phyloP scores from a whole-genome alignment of 192 early-diverging fungal species.

The Entomortierella lignicola region DNA sequence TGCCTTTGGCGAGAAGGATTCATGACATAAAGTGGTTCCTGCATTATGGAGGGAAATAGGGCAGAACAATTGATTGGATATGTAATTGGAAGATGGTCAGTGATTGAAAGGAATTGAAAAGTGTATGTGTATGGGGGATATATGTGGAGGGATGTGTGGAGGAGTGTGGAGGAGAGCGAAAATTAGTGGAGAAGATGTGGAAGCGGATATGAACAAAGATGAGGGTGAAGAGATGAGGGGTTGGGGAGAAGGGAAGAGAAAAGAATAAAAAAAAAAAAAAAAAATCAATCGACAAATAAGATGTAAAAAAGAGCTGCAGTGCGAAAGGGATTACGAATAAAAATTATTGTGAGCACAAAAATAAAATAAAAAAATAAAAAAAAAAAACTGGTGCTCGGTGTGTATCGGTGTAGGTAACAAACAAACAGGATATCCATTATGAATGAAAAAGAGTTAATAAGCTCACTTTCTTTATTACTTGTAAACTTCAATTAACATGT shows the following conservation, averaged over 20 bases:
- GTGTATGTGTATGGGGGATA: too few relatives aligned
- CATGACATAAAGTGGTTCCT: slow-evolving; percentile 3
- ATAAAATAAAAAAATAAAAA: too few relatives aligned
- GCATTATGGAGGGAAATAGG: not conserved
- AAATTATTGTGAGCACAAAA: not conserved
- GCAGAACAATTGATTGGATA: not conserved
- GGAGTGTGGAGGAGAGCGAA: not conserved
- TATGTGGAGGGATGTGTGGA: too few relatives aligned
- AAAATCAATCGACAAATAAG: not conserved
- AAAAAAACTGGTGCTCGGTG: not conserved
- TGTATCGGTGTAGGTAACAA: too few relatives aligned
- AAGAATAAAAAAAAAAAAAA: slow-evolving; percentile 1
- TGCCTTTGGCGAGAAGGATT: slow-evolving; percentile 32
- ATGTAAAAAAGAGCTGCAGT: not conserved
- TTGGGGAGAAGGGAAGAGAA: slow-evolving; percentile 1
- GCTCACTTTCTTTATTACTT: too few relatives aligned
- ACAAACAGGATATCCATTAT: too few relatives aligned
- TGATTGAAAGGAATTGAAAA: too few relatives aligned
- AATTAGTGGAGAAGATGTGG: not conserved
- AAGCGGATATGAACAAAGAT: too few relatives aligned
- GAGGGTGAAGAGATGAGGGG: not conserved
- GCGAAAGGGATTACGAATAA: not conserved
- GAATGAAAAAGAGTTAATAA: too few relatives aligned
- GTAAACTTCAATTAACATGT: too few relatives aligned
- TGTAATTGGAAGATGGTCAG: too few relatives aligned